A percentile compares a stretch with the other conserved stretches of the same genome.
Conservation (phyloP, 192 early-diverging fungal species). For the Umbelopsis sp. region DNA sequence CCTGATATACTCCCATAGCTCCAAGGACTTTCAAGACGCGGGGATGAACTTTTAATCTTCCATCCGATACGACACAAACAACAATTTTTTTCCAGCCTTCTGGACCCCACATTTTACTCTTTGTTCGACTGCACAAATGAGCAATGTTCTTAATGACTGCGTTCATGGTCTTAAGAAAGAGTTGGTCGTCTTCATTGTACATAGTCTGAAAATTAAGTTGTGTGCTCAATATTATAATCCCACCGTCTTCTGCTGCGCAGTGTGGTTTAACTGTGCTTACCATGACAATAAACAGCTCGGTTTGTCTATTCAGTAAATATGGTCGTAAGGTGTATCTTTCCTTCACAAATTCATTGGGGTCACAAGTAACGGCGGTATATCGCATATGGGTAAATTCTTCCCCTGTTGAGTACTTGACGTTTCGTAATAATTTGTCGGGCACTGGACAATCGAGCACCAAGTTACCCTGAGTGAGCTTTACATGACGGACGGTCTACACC, state of each 20-base stretch:
- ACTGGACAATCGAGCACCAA: constrained; percentile 67
- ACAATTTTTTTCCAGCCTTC: constrained; percentile 93
- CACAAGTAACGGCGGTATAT: constrained; percentile 72
- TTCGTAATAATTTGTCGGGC: constrained; percentile 53
- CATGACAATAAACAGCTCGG: constrained; percentile 90
- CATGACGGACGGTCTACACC: constrained; percentile 17
- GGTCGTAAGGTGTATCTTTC: constrained; percentile 69
- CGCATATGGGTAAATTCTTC: constrained; percentile 71
- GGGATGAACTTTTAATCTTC: constrained; percentile 78
- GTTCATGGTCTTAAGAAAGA: constrained; percentile 85
- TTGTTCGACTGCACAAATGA: constrained; percentile 75
- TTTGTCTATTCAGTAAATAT: constrained; percentile 69
- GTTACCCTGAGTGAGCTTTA: constrained; percentile 67
- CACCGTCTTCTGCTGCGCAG: not conserved
- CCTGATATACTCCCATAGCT: constrained; percentile 76
- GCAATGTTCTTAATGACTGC: constrained; percentile 85
- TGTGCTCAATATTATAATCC: not conserved
- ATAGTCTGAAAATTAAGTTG: not conserved
- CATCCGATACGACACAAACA: constrained; percentile 93
- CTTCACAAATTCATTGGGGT: constrained; percentile 61
- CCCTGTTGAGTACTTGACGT: constrained; percentile 45
- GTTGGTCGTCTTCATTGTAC: constrained; percentile 72
- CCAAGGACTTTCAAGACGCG: constrained; percentile 79
- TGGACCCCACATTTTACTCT: constrained; percentile 77
- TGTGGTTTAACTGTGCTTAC: constrained; percentile 46